Base-by-base conservation (phyloP, 2,329 filamentous ascomycete species). In the Sclerotinia glacialis region DNA sequence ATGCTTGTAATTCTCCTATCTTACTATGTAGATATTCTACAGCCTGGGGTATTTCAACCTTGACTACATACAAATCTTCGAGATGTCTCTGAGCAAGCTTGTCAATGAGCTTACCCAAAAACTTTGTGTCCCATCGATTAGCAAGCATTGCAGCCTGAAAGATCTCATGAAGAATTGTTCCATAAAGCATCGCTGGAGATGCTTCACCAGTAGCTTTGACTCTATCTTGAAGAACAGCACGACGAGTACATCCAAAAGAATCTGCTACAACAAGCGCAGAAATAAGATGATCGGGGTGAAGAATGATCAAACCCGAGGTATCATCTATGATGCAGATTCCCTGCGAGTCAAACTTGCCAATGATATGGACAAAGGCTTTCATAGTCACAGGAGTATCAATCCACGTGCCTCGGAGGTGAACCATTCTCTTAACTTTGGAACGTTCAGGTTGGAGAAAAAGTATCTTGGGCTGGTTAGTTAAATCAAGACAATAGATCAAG, bases 181-280 rank as follows among this genome's bases (percentile, higher is more conserved):
- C 95, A 75, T 98, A 98, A 0, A 98, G 87, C 72, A 97, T 87
- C 0, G 93, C 87, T 44, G 90, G 85, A 54, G 88, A 91, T 2
- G 91, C 84, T 71, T 92, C 90, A 73, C 89, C 90, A 0, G 93
- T 94, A 11, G 92, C 92, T 78, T 98, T 98, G 73, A 99, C 89
- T 42, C 95, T 89, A 77, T 99, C 94, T 77, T 98, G 93, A 34
- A 99, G 84, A 1, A 98, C 94, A 40, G 95, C 93, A 70, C 94
- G 89, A 23, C 95, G 89, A 76, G 91, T 89, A 76, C 95, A 99
- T 31, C 88, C 89, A 76, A 98, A 97, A 0, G 95, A 97, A 78
- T 99, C 95, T n/a, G 93, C 93, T 53, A 99, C 90, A 6, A 96
- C 92, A 0, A 95, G 98, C 3, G 95, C 90, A 2, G 95, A 98